Percentiles rank a stretch among this genome's conserved stretches.
These are phyloP conservation scores for Fusarium globosum DNA, from an alignment of 2,329 filamentous ascomycete genomes.

Conservation along the genomic window DNA sequence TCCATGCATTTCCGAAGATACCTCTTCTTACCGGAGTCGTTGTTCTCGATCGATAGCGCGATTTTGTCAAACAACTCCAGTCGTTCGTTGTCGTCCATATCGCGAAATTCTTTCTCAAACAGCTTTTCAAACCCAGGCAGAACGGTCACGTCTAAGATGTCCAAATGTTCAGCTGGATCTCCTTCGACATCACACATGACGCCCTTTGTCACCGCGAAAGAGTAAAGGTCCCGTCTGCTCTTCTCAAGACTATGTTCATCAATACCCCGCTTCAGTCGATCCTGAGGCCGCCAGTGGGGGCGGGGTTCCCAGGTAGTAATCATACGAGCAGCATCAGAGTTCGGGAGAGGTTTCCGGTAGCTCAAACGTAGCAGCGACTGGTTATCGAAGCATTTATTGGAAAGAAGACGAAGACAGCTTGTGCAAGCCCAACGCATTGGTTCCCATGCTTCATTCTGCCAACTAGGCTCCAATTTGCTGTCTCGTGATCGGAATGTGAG, in stretches of 20 bases:
- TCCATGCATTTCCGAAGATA: conserved; percentile 19
- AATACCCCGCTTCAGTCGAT: neutral
- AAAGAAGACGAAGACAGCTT: conserved; percentile 23
- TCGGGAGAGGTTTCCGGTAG: conserved; percentile 24
- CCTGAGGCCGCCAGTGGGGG: neutral
- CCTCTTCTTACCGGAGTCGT: conserved; percentile 8
- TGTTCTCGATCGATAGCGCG: neutral
- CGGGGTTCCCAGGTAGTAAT: conserved; percentile 18
- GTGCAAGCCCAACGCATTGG: conserved; percentile 30
- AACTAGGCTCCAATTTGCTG: neutral
- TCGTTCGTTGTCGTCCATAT: neutral
- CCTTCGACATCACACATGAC: neutral
- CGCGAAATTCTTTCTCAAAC: neutral
- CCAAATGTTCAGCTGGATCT: neutral
- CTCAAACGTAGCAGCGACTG: neutral
- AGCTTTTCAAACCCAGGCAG: neutral
- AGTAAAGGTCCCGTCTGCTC: neutral
- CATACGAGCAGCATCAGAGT: neutral
- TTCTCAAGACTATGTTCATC: neutral
- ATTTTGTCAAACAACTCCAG: neutral
- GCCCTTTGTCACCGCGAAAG: conserved; percentile 1
- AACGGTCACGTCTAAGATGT: neutral
- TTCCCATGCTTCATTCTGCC: neutral
- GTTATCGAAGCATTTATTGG: conserved; percentile 21
- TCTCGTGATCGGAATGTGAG: neutral